These are phyloP conservation scores for Dentipellis sp. DNA, from an alignment of 768 basidiomycete species.

Conservation along the genomic window DNA sequence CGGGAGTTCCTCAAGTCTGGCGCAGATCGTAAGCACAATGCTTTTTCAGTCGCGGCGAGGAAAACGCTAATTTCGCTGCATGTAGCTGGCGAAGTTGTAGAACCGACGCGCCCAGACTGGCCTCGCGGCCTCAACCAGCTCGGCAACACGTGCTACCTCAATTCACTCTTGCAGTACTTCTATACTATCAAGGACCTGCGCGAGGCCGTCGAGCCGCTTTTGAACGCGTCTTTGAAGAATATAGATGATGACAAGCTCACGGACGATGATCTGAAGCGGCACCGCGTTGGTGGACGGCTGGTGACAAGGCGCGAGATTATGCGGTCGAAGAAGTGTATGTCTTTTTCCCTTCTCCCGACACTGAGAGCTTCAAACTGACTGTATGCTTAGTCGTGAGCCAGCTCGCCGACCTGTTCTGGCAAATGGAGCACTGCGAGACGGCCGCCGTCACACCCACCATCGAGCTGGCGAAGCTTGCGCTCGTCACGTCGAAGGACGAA, in stretches of 20 bases:
- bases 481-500: conserved; percentile 86
- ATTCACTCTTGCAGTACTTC: conserved; percentile 86
- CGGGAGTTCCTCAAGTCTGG: conserved; percentile 58
- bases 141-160: conserved; percentile 83
- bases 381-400: conserved; percentile 59
- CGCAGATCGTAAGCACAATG: conserved; percentile 55
- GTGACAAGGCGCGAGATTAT: conserved; percentile 76
- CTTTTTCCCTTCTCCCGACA: neutral
- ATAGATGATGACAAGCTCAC: conserved; percentile 62
- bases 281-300: conserved; percentile 81
- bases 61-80: neutral
- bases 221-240: conserved; percentile 41
- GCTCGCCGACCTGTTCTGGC: conserved; percentile 69
- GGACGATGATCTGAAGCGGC: conserved; percentile 73
- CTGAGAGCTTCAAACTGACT: conserved; percentile 8
- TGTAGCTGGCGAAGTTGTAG: conserved; percentile 56
- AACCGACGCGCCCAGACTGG: conserved; percentile 49
- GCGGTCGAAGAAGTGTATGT: conserved; percentile 73
- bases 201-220: conserved; percentile 57
- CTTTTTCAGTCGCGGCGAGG: neutral
- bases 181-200: conserved; percentile 92
- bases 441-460: conserved; percentile 74
- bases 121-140: conserved; percentile 85
- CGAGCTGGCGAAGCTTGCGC: conserved; percentile 84
- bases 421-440: conserved; percentile 57